Conservation (phyloP, 2,329 filamentous ascomycete genomes). For the Colletotrichum tamarilloi region DNA sequence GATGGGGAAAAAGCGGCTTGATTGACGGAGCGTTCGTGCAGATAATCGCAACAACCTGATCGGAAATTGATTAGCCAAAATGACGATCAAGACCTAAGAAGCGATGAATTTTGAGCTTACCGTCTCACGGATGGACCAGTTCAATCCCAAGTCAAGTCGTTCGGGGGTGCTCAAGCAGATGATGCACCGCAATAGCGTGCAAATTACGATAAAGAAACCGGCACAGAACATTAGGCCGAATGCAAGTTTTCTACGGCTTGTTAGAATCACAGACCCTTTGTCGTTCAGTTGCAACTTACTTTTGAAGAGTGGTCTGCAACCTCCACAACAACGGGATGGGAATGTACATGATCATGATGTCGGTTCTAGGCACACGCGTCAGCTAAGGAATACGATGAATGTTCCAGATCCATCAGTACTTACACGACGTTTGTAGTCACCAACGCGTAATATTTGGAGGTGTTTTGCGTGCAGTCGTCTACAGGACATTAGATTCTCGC, state of each 20-base stretch:
- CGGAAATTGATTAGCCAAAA: not conserved
- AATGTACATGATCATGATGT: constrained; percentile 30
- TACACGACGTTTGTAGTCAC: constrained; percentile 25
- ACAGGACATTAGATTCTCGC: not conserved
- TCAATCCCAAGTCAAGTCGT: constrained; percentile 24
- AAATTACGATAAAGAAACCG: constrained; percentile 36
- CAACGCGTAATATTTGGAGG: constrained; percentile 28
- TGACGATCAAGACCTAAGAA: too few relatives aligned
- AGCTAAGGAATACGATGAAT: too few relatives aligned
- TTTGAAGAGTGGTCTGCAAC: constrained; percentile 23
- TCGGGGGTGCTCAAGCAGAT: constrained; percentile 26
- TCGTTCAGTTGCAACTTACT: not conserved
- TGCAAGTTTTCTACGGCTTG: constrained; percentile 21
- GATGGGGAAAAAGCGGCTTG: constrained; percentile 25
- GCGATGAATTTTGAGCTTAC: not conserved
- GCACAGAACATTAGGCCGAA: constrained; percentile 36
- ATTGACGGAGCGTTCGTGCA: constrained; percentile 31
- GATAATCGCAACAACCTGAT: constrained; percentile 21
- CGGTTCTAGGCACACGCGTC: not conserved
- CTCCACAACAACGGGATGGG: constrained; percentile 29
- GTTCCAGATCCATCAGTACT: not conserved
- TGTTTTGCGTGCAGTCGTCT: constrained; percentile 31
- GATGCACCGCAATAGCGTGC: constrained; percentile 34
- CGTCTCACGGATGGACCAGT: constrained; percentile 37
- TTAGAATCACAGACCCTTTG: not conserved